Evolutionary conservation across 192 early-diverging fungal species (phyloP), one percentile per base, ranked within the genome.

Genomic region (Entomortierella parvispora): DNA sequence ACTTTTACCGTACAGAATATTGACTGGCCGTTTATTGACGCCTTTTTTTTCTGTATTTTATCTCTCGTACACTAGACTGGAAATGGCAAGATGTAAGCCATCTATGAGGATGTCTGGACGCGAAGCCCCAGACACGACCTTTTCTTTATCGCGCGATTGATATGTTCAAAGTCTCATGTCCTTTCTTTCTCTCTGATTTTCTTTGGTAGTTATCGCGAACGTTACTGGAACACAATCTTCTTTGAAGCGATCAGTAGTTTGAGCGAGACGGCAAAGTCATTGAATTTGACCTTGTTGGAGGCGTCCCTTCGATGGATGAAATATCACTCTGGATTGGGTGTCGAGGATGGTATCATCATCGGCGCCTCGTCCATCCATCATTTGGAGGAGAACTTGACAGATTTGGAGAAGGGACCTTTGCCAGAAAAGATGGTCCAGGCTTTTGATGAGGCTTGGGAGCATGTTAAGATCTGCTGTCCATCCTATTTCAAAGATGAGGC

Each of bases 361-460:
- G 77, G 79, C 1, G 74, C 62, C 0, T 81, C 81, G 0, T 85
- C 80, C 26, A 46, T 85, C 11, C 60, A 63, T 9, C 71, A 80
- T 20, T 44, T 82, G 15, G 63, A 78, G 29, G 50, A 79, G 23
- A 90, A 89, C 62, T 64, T 90, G 32, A 58, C 52, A 9, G 83
- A 80, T 29, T 81, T 82, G 65, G 82, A 86, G 28, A 84, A 74
- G 53, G 86, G 83, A 3, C 82, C 85, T 3, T 62, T 91, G 56
- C 86, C 87, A 11, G 66, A 79, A 45, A 69, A 50, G 0, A 65
- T 91, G 23, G 59, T 90, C 9, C 58, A 60, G 29, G 87, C 83
- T 6, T 83, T 90, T n/a, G 89, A 90, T 51, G 81, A 79, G n/a
- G 85, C 83, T 1, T 91, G 89, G 87, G 52, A 77, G 20, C 34